Percentiles rank a stretch among this genome's conserved stretches.
Evolutionary conservation across 768 basidiomycete species (phyloP).

Genomic region (Kwoniella dejecticola): DNA sequence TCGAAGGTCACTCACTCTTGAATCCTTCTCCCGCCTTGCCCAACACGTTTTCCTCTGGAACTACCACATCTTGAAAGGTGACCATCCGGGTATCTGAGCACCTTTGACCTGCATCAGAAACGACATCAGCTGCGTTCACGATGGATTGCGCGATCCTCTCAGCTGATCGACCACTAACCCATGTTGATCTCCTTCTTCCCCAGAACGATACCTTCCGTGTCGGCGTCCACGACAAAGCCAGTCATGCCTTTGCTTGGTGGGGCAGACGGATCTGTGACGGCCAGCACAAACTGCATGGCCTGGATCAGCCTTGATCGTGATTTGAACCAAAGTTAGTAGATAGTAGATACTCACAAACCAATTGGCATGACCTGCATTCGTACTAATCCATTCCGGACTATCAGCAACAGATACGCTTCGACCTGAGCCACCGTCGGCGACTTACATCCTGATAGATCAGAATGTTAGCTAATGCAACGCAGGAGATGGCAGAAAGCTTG

Average conservation of each 20-base stretch:
- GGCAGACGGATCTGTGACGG: constrained; percentile 53
- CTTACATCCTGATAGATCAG: constrained; percentile 32
- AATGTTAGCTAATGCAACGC: neutral
- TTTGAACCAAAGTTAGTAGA: too few relatives aligned
- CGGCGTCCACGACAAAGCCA: constrained; percentile 57
- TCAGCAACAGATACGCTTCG: neutral
- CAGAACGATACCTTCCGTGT: constrained; percentile 46
- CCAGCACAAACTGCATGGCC: constrained; percentile 54
- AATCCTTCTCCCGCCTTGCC: constrained; percentile 56
- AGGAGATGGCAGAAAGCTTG: neutral
- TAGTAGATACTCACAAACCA: constrained; percentile 57
- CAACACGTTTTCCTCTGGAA: constrained; percentile 54
- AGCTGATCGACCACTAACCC: constrained; percentile 37
- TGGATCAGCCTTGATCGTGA: constrained; percentile 4
- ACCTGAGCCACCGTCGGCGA: neutral
- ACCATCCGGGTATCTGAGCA: constrained; percentile 57
- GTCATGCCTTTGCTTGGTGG: constrained; percentile 54
- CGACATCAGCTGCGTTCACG: neutral
- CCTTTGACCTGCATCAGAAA: constrained; percentile 50
- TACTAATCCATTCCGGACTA: constrained; percentile 32
- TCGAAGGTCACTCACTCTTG: constrained; percentile 43
- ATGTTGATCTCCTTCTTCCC: constrained; percentile 56
- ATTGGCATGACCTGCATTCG: constrained; percentile 56
- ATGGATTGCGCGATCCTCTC: neutral
- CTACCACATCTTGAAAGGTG: constrained; percentile 54